Percentiles rank a stretch among this genome's conserved stretches.
Conservation (phyloP, 2,329 filamentous ascomycete species). For the Huntiella bhutanensis region DNA sequence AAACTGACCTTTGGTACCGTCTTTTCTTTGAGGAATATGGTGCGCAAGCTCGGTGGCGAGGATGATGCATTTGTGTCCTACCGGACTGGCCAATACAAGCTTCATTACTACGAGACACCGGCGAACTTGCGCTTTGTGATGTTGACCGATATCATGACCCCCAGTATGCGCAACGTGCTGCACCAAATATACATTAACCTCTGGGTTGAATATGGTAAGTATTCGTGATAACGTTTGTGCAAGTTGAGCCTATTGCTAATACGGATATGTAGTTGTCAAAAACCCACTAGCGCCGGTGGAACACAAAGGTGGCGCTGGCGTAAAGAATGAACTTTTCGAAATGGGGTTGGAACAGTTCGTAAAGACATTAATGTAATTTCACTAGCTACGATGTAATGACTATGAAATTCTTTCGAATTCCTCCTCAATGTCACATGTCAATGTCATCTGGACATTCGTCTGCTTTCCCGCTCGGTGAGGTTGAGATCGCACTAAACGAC, state of each 20-base stretch:
- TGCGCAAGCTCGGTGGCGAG: constrained; percentile 78
- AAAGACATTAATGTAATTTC: constrained; percentile 37
- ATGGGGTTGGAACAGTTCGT: constrained; percentile 62
- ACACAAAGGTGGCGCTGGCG: constrained; percentile 48
- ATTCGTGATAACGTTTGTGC: background rate
- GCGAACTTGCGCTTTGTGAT: constrained; percentile 92
- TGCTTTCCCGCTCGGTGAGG: constrained; percentile 3
- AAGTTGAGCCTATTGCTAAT: background rate
- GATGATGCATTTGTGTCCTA: constrained; percentile 93
- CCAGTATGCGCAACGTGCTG: constrained; percentile 81
- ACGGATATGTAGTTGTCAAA: constrained; percentile 38
- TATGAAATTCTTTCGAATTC: background rate
- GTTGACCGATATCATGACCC: constrained; percentile 74
- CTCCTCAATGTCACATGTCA: background rate
- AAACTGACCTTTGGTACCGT: constrained; percentile 96
- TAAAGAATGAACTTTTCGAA: constrained; percentile 53
- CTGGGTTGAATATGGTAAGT: constrained; percentile 80
- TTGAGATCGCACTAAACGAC: background rate
- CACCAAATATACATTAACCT: constrained; percentile 98
- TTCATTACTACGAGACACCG: constrained; percentile 97
- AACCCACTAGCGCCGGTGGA: constrained; percentile 51
- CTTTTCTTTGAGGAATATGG: constrained; percentile 93
- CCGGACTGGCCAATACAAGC: constrained; percentile 85
- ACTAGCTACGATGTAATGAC: constrained; percentile 4
- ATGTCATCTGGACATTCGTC: background rate